Evolutionary conservation across 2,329 filamentous ascomycete genomes (phyloP), one percentile per base, ranked within the genome.

Genomic region (Sporothrix brunneoviolacea): DNA sequence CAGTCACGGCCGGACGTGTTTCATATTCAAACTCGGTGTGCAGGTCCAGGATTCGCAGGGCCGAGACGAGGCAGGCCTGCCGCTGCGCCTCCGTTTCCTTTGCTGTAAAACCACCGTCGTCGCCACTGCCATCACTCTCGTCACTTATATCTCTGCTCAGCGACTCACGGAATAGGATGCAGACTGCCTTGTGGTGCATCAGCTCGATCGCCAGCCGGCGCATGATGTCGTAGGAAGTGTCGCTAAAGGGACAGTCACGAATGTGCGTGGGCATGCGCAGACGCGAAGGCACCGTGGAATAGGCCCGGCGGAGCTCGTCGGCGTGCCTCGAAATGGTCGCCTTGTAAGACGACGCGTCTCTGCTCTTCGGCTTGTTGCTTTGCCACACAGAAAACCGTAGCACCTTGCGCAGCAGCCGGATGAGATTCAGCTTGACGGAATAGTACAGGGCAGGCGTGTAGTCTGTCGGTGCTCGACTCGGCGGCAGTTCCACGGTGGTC

Each of bases 371-470:
- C 8, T 44, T 24, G 24, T 35, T 27, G 21, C 35, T 24, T 24
- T 21, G 28, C 40, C 50, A 39, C 72, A 52, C 37, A 19, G 79
- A 72, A 18, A 71, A 65, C 3, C 69, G 70, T 57, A 79, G 76
- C 1, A 74, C 68, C 5, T 65, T 62, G 35, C 72, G 68, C 7
- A 80, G 63, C 32, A 61, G 60, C 6, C 70, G 54, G 40, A 55
- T 37, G 2, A 45, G 16, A 3, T 35, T 45, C 9, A 54, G 68
- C 61, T 80, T 82, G 54, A 68, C 63, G 32, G 76, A 72, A 3
- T 71, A 70, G 51, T 80, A 81, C 3, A 73, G 73, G 60, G 78
- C 69, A 2, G 73, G 68, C 0, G 83, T 86, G 40, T 78, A 73
- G 53, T 86, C 80, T 1, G 71, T 69, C 9, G 66, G 58, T 1